Evolutionary conservation across 2,329 filamentous ascomycete species (phyloP).

Genomic region (Pseudohalonectria lignicola): DNA sequence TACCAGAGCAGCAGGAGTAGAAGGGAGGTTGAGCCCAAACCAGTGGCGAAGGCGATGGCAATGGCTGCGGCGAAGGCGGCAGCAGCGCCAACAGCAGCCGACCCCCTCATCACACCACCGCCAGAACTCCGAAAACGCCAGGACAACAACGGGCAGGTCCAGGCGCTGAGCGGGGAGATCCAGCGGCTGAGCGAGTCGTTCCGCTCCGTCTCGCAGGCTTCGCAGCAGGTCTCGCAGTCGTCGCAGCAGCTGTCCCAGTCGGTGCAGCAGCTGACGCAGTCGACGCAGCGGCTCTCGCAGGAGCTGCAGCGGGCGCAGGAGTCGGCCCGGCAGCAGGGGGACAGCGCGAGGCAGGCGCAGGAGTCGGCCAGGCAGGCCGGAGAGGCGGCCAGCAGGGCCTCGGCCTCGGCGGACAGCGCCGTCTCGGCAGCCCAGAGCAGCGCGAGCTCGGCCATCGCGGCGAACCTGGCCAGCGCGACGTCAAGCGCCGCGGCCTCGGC

Average conservation of each 20-base stretch:
- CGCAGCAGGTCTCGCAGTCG: slow-evolving; percentile 18
- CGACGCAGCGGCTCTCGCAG: slow-evolving; percentile 11
- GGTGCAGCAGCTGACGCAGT: slow-evolving; percentile 18
- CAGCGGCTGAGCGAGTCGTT: slow-evolving; percentile 17
- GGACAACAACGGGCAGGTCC: slow-evolving; percentile 14
- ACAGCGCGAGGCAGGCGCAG: slow-evolving; percentile 12
- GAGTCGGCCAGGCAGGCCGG: slow-evolving; percentile 13
- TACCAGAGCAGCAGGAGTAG: background rate
- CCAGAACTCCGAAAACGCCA: slow-evolving; percentile 8
- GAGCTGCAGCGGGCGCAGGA: slow-evolving; percentile 13
- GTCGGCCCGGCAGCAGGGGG: slow-evolving; percentile 10
- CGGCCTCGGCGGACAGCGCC: slow-evolving; percentile 11
- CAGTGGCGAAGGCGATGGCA: background rate
- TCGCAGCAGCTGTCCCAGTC: slow-evolving; percentile 17
- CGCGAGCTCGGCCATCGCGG: slow-evolving; percentile 13
- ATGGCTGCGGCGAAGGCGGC: background rate
- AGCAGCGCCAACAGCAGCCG: background rate
- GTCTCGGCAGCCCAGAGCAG: slow-evolving; percentile 13
- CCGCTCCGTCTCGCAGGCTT: slow-evolving; percentile 17
- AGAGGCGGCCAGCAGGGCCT: slow-evolving; percentile 11
- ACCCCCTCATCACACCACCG: slow-evolving; percentile 12
- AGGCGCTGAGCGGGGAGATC: slow-evolving; percentile 15
- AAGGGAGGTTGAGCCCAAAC: background rate
- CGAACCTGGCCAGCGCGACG: slow-evolving; percentile 15
- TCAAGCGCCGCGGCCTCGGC: slow-evolving; percentile 14